phyloP scores from a whole-genome alignment of 352 stramenopile species.

The Phytophthora aleatoria region DNA sequence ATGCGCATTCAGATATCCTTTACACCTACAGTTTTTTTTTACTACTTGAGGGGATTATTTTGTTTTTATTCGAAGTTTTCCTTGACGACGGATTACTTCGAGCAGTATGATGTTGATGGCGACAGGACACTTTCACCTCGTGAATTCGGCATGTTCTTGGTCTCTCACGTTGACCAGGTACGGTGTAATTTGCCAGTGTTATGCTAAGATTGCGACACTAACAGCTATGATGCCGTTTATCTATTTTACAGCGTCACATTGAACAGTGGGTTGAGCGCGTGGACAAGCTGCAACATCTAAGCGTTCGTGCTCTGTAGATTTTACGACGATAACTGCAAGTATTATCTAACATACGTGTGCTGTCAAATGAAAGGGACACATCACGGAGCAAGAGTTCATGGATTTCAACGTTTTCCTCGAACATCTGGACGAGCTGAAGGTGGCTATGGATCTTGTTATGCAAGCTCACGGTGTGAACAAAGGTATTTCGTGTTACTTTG shows the following conservation, averaged over 20 bases:
- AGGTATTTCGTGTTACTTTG: constrained; percentile 41
- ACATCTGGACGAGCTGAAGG: constrained; percentile 83
- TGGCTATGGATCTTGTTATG: constrained; percentile 86
- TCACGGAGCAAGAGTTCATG: constrained; percentile 85
- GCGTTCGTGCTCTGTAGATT: constrained; percentile 35
- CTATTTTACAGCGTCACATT: constrained; percentile 43
- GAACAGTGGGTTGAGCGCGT: constrained; percentile 84
- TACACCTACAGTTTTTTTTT: constrained; percentile 18
- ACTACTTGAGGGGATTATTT: not conserved
- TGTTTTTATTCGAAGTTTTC: constrained; percentile 18
- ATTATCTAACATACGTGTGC: not conserved
- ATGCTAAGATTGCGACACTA: not conserved
- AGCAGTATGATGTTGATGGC: constrained; percentile 87
- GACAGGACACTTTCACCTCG: constrained; percentile 80
- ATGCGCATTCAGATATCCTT: constrained; percentile 91
- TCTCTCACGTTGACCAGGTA: constrained; percentile 86
- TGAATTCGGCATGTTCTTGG: constrained; percentile 89
- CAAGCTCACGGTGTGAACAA: constrained; percentile 85
- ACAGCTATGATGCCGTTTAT: not conserved
- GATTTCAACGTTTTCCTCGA: constrained; percentile 86
- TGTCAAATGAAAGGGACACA: constrained; percentile 44
- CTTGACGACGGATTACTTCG: constrained; percentile 82
- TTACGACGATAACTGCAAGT: not conserved
- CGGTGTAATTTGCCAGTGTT: not conserved
- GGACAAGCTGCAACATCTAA: constrained; percentile 59